Conservation (phyloP, 768 basidiomycete species). For the Polyporus arcularius region DNA sequence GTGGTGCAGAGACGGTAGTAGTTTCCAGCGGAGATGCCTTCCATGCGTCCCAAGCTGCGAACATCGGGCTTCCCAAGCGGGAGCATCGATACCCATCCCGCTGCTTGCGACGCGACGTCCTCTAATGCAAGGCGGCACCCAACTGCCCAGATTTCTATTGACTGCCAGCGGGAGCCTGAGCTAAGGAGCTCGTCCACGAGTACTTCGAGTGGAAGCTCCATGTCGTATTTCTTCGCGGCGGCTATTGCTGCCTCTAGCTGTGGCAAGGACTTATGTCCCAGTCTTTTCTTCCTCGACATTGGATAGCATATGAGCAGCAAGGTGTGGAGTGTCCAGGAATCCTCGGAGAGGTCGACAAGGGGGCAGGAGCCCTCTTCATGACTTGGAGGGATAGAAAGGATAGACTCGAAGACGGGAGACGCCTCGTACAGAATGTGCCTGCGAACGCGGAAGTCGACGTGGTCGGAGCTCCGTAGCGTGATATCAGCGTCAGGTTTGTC, state of each 20-base stretch:
- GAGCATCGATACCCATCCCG: too few species aligned
- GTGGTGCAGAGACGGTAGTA: too few species aligned
- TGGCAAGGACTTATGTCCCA: neutral
- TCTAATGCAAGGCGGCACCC: constrained; percentile 2
- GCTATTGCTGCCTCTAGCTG: neutral
- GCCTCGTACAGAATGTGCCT: constrained; percentile 7
- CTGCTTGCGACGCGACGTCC: neutral
- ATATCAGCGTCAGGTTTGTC: constrained; percentile 13
- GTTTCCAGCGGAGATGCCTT: too few species aligned
- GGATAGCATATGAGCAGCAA: constrained; percentile 28
- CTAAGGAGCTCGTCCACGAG: neutral
- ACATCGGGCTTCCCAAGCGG: too few species aligned
- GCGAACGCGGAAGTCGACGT: constrained; percentile 18
- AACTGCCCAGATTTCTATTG: neutral
- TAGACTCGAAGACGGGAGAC: constrained; percentile 17
- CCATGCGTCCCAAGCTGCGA: too few species aligned
- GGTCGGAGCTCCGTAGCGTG: constrained; percentile 15
- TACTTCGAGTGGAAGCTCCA: neutral
- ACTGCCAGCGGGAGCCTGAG: neutral
- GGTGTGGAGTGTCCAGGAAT: constrained; percentile 17
- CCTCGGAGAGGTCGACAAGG: constrained; percentile 22
- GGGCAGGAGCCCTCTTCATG: neutral
- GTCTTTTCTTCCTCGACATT: neutral
- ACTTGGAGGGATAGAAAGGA: constrained; percentile 5
- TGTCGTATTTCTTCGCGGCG: constrained; percentile 2